Evolutionary conservation across 179 eudicot genomes (phyloP), one percentile per base, ranked within the genome.

Genomic region (Silene noctiflora): DNA sequence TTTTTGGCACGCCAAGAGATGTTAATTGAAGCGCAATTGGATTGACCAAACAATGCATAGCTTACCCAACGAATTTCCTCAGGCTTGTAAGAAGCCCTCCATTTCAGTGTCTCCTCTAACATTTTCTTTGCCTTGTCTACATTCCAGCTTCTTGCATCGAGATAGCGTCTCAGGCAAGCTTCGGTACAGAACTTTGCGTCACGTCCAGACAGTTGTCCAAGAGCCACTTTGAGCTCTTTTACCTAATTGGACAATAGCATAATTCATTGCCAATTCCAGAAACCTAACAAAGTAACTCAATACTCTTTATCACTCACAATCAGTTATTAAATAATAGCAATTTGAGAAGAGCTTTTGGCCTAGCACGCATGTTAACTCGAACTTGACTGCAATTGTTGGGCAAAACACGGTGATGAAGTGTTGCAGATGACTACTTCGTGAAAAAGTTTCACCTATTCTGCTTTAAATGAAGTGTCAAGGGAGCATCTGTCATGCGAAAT

Each of bases 61-160:
- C 89, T 80, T 81, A 93, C 98, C 97, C 97, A 93, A 73, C 94
- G 87, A 77, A 91, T 93, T 84, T 93, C 97, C 86, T 91, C 97
- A 0, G 98, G 98, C 85, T 91, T 93, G 81, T 78, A 93, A 56
- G 83, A 73, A 64, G 85, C 81, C 74, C 98, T 86, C 98, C 98
- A 93, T 48, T 85, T 81, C 33, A 93, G 80, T 3, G 95, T 88
- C 83, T 91, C 98, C 79, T 85, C 91, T 58, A 93, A 31, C 98
- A 91, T 91, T 77, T 88, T 93, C 82, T 80, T 84, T 14, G 98
- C 93, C 80, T 86, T 91, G 39, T 84, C 91, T 33, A 90, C 86
- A 76, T 91, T 93, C 97, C 97, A 90, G 77, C 83, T 90, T 75
- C 98, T 87, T 51, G 97, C 95, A 80, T 83, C 97, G 63, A 93